Base-by-base conservation (phyloP, 176 grass and related monocot species). In the Bonia amplexicaulis region DNA sequence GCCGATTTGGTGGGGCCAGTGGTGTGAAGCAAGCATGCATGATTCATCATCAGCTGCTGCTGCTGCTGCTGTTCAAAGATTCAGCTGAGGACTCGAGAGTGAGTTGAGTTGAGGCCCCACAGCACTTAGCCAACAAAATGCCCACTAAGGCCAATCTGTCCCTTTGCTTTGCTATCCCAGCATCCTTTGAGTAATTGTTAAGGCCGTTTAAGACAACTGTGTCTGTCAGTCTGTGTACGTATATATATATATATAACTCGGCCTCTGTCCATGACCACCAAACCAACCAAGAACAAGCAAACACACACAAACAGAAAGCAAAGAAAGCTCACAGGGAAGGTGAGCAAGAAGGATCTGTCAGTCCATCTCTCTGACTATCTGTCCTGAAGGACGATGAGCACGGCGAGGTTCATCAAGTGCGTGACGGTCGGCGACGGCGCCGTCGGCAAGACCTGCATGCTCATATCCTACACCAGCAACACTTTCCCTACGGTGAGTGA, bases 381-480 rank as follows among this genome's bases (percentile, higher is more conserved):
- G 61, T 65, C 61, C 15, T 16, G 47, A 26, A 73, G 41, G 37
- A 77, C 51, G 65, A 85, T 85, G 84, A 85, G 84, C 84, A 79
- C 84, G 84, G 84, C 84, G 84, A 85, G 88, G 79, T 96, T 96
- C 93, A 96, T 96, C 86, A 96, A 96, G 66, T 96, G 93, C 73
- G 93, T 96, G 15, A 96, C 93, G 3, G 93, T 96, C 23, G 93
- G 93, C 64, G 93, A 96, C 64, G 93, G 93, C 42, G 93, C 93
- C 19, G 93, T 96, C 62, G 91, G 93, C 27, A 93, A 96, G 51
- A 96, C 93, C 66, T 96, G 93, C 88, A 96, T 96, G 93, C 93
- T 93, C 83, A 96, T 96, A 80, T 93, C 90, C 91, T 96, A 96
- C 88, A 96, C 93, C 91, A 93, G 93, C 91, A 96, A 96, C 86